Conservation (phyloP, 2,329 filamentous ascomycete species). For the Diplodia intermedia region DNA sequence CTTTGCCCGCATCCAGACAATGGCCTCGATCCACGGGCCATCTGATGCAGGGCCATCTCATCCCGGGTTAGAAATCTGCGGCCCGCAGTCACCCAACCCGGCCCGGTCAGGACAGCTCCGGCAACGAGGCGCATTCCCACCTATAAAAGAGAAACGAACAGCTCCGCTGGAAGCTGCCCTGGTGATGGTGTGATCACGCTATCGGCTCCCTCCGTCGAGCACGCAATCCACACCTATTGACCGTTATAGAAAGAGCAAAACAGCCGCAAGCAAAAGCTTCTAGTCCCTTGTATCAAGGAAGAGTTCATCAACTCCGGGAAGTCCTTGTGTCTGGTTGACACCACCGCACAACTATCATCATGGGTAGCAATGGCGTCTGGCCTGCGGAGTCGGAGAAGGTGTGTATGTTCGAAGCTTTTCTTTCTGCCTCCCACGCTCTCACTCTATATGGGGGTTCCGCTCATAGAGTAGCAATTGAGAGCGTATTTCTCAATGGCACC, state of each 20-base stretch:
- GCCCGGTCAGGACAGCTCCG: not conserved
- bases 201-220: conserved; percentile 6
- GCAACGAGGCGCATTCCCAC: not conserved
- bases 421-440: too few relatives aligned
- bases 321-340: not conserved
- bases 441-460: not conserved
- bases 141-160: conserved; percentile 2
- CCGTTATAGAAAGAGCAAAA: conserved; percentile 11
- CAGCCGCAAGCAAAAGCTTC: not conserved
- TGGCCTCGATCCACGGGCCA: not conserved
- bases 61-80: not conserved
- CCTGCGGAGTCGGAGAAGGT: conserved; percentile 24
- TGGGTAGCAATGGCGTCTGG: conserved; percentile 19
- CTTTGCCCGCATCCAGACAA: not conserved
- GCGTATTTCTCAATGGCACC: too few relatives aligned
- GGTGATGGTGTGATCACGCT: conserved; percentile 9
- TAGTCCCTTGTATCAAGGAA: not conserved
- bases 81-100: not conserved
- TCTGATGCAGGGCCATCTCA: not conserved
- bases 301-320: not conserved
- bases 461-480: not conserved
- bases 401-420: not conserved
- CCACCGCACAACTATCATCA: not conserved
- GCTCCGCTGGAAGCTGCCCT: not conserved
- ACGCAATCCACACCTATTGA: conserved; percentile 2